These are phyloP conservation scores for Suhomyces pyralidae DNA, from an alignment of 805 yeast genomes.

Conservation along the genomic window DNA sequence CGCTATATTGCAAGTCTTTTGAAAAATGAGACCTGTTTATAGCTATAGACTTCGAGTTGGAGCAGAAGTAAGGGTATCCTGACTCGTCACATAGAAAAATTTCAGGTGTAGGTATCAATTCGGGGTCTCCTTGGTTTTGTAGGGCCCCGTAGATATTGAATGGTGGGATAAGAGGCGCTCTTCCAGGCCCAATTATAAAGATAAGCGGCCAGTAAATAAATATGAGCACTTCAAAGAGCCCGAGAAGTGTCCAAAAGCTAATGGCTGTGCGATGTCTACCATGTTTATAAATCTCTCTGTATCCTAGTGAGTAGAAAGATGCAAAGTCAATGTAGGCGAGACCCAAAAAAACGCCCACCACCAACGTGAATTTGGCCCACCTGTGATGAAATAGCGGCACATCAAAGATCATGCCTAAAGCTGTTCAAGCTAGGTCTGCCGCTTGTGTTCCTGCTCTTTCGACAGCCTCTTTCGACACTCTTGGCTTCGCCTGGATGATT, in stretches of 20 bases:
- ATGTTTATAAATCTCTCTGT: conserved; percentile 30
- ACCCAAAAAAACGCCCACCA: conserved; percentile 23
- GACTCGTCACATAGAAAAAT: conserved; percentile 63
- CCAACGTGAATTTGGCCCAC: conserved; percentile 22
- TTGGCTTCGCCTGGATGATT: not conserved
- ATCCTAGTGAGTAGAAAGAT: conserved; percentile 43
- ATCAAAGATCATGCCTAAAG: conserved; percentile 12
- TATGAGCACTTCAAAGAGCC: conserved; percentile 20
- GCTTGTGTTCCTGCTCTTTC: too few relatives aligned
- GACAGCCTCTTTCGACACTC: too few relatives aligned
- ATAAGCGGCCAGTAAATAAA: conserved; percentile 46
- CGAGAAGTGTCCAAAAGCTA: conserved; percentile 33
- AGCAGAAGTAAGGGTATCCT: conserved; percentile 79
- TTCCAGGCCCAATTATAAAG: conserved; percentile 58
- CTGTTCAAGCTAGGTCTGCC: too few relatives aligned
- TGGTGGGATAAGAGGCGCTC: conserved; percentile 33
- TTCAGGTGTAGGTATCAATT: conserved; percentile 46
- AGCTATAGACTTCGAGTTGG: conserved; percentile 62
- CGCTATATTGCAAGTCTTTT: conserved; percentile 50
- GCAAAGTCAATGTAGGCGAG: conserved; percentile 45
- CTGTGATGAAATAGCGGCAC: conserved; percentile 5
- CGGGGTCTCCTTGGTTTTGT: conserved; percentile 6
- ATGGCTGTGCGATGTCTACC: conserved; percentile 33
- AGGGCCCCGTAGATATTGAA: conserved; percentile 24
- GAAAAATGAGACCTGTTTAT: conserved; percentile 72